Evolutionary conservation across 257 asterid species (phyloP), one percentile per base, ranked within the genome.

Genomic region (Henckelia pumila): DNA sequence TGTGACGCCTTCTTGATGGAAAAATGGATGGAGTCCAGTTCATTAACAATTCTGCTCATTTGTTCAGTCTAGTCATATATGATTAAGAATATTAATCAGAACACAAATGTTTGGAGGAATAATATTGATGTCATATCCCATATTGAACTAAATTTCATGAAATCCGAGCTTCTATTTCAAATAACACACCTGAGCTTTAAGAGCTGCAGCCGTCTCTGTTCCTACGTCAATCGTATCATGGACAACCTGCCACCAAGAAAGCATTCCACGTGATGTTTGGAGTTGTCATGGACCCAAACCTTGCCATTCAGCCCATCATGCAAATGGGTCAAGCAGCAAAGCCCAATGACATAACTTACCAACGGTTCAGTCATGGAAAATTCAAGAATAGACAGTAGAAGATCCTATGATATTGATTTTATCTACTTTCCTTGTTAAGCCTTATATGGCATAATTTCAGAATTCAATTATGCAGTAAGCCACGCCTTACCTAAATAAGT

Each of bases 41-140:
- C 99, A 52, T 94, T 88, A 53, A 94, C 99, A 19, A 94, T 83
- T 76, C 99, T 83, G 77, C 97, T 91, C 99, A 94, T 94, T 85
- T 94, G 97, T 69, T 94, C 97, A 67, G 97, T 94, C 99, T 94
- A 81, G 71, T 76, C 61, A 77, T 33, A 63, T 65, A 76, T 28
- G 63, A 58, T 75, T 60, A 19, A 63, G 61, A 44, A 44, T 62
- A 20, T 55, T 49, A 13, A 62, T 14, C 64, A 37, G 60, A 44
- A 29, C 22, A 40, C 47, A 57, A 66, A 37, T 2, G 23, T 50
- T 30, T 19, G 33, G 71, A 70, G 70, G 57, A 23, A 47, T 63
- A 53, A 49, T 44, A 10, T 71, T 68, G 28, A 52, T 66, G 56
- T 66, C 71, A 68, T 40, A 49, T 67, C 33, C 49, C 63, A 74